phyloP scores from a whole-genome alignment of 371 early-diverging fungal species.

The Umbelopsis sp. region DNA sequence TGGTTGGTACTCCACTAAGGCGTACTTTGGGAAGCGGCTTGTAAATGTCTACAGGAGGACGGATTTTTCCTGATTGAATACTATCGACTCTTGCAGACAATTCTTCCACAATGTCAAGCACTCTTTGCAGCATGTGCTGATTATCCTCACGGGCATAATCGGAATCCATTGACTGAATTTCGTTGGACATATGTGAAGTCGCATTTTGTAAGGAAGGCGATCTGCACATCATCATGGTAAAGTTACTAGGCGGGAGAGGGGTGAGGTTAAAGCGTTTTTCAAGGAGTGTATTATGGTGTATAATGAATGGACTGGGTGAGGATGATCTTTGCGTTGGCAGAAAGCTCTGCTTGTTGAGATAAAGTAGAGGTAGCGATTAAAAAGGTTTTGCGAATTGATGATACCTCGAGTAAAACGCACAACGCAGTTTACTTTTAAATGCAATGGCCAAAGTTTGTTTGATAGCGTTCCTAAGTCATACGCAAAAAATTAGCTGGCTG shows the following conservation, averaged over 20 bases:
- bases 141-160: neutral
- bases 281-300: conserved; percentile 1
- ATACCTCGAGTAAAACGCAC: neutral
- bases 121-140: neutral
- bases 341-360: neutral
- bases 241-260: no score
- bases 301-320: neutral
- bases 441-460: neutral
- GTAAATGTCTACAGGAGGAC: conserved; percentile 8
- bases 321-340: neutral
- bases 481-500: neutral
- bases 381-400: neutral
- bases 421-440: conserved; percentile 9
- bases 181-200: conserved; percentile 9
- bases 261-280: neutral
- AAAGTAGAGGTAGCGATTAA: neutral
- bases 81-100: conserved; percentile 8
- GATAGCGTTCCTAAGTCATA: conserved; percentile 1
- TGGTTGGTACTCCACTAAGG: neutral
- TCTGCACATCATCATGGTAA: conserved; percentile 12
- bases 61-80: neutral
- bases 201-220: conserved; percentile 11
- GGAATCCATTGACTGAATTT: neutral
- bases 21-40: conserved; percentile 7
- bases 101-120: conserved; percentile 6